Conservation (phyloP, 805 yeast species). For the Teunomyces atbi region DNA sequence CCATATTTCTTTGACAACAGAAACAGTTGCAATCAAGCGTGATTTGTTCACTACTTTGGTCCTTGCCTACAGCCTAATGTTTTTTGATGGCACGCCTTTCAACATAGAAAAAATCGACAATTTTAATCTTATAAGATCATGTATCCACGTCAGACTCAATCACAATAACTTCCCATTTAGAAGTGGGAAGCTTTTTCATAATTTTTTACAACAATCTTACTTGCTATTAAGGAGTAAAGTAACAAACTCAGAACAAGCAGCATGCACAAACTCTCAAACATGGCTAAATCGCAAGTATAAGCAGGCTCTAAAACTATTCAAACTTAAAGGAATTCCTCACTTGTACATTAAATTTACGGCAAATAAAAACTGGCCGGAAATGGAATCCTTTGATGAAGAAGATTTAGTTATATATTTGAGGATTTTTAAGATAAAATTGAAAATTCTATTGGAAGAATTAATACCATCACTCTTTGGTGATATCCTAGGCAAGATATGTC, state of each 20-base stretch:
- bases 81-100: constrained; percentile 1
- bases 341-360: background rate
- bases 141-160: background rate
- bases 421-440: background rate
- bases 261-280: background rate
- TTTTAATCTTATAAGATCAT: background rate
- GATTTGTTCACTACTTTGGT: background rate
- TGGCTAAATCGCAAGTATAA: background rate
- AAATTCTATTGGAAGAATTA: background rate
- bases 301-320: background rate
- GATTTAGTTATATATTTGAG: background rate
- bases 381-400: background rate
- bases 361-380: constrained; percentile 1
- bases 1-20: background rate
- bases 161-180: background rate
- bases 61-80: background rate
- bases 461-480: background rate
- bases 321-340: background rate
- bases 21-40: background rate
- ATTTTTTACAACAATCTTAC: background rate
- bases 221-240: background rate
- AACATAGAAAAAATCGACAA: background rate
- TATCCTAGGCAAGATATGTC: background rate
- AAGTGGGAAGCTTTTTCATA: background rate
- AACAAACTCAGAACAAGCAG: background rate